Evolutionary conservation across 805 yeast species (phyloP).

Genomic region (Brettanomyces nanus): DNA sequence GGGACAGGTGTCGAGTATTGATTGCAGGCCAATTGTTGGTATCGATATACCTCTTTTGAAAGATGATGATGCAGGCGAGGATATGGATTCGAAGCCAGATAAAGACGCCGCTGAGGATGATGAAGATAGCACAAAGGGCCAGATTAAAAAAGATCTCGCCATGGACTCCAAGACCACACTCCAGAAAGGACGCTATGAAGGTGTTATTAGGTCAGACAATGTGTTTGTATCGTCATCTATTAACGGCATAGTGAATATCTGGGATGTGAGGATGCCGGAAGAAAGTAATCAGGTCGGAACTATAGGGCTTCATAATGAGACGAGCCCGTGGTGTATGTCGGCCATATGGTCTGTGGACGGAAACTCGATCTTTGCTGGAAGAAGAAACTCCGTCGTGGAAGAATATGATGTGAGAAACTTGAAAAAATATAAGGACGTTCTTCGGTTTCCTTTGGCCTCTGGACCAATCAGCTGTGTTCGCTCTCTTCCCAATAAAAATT

Average conservation of each 20-base stretch:
- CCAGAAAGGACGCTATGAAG: conserved; percentile 19
- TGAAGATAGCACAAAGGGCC: conserved; percentile 17
- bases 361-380: conserved; percentile 68
- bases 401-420: conserved; percentile 61
- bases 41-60: conserved; percentile 33
- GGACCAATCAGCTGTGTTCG: conserved; percentile 84
- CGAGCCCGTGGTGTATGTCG: conserved; percentile 93
- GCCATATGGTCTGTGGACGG: conserved; percentile 88
- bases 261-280: conserved; percentile 61
- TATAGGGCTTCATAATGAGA: conserved; percentile 43
- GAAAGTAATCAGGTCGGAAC: conserved; percentile 14
- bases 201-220: conserved; percentile 27
- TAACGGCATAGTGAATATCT: conserved; percentile 72
- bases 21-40: conserved; percentile 57
- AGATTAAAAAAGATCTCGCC: conserved; percentile 16
- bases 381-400: conserved; percentile 84
- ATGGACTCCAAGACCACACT: conserved; percentile 38
- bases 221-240: conserved; percentile 73
- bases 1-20: conserved; percentile 75
- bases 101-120: conserved; percentile 28
- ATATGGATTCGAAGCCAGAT: conserved; percentile 5
- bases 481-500: conserved; percentile 73
- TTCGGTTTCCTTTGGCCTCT: conserved; percentile 76
- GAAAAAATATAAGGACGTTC: conserved; percentile 37
- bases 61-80: conserved; percentile 8